A percentile compares a stretch with the other conserved stretches of the same genome.
These are phyloP conservation scores for Scenedesmus sp. DNA, from an alignment of 163 green algal species.

Conservation along the genomic window DNA sequence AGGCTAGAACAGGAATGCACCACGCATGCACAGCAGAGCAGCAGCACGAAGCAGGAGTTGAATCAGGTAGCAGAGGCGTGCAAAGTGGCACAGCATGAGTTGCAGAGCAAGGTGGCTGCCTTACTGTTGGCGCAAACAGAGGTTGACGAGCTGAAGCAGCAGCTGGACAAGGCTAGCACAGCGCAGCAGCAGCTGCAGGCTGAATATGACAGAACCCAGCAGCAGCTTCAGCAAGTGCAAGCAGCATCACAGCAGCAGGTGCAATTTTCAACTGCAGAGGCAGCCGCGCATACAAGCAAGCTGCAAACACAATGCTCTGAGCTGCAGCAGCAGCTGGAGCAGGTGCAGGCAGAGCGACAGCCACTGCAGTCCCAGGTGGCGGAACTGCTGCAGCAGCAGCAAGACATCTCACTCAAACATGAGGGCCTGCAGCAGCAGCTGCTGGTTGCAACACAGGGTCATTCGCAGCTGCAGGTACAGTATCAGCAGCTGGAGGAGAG, in stretches of 20 bases:
- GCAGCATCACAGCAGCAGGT: neutral
- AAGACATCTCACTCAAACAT: neutral
- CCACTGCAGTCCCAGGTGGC: neutral
- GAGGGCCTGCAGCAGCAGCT: constrained; percentile 43
- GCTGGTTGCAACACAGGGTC: neutral
- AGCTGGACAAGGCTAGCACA: neutral
- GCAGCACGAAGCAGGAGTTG: neutral
- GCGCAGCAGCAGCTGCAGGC: neutral
- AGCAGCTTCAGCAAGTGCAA: neutral
- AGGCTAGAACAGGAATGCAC: neutral
- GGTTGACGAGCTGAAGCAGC: constrained; percentile 16
- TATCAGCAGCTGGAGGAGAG: neutral
- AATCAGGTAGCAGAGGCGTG: neutral
- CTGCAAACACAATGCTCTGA: neutral
- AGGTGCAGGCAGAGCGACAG: neutral
- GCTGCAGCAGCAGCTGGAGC: constrained; percentile 1
- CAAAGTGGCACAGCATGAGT: neutral
- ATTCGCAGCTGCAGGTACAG: neutral
- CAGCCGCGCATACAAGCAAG: constrained; percentile 8
- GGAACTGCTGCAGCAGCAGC: neutral
- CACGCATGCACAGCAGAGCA: constrained; percentile 2
- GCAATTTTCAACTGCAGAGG: neutral
- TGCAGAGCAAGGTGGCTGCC: neutral
- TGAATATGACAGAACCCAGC: neutral
- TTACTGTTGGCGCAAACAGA: neutral